Conservation (phyloP, 1,284 basidiomycete species). For the Pyrrhoderma noxium region DNA sequence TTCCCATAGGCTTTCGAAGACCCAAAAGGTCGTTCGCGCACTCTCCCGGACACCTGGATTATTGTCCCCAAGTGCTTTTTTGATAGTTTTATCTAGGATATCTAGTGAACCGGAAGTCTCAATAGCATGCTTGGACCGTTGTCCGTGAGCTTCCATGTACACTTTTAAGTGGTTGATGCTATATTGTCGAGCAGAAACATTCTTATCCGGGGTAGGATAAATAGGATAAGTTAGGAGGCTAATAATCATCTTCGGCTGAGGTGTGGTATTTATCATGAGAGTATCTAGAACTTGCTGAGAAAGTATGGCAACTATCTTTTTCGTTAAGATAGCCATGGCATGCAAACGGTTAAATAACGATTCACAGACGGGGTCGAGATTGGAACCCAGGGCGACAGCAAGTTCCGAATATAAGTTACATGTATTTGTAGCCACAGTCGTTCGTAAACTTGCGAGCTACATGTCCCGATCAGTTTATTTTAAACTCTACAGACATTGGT, state of each 20-base stretch:
- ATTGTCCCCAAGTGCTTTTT: slow-evolving; percentile 68
- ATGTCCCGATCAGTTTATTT: slow-evolving; percentile 13
- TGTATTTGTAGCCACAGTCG: slow-evolving; percentile 81
- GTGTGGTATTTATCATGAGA: slow-evolving; percentile 66
- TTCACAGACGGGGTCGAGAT: slow-evolving; percentile 76
- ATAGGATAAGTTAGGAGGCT: too few relatives aligned
- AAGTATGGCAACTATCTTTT: slow-evolving; percentile 85
- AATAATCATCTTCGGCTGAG: slow-evolving; percentile 55
- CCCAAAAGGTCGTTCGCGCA: slow-evolving; percentile 76
- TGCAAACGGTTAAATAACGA: slow-evolving; percentile 67
- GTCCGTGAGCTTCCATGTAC: slow-evolving; percentile 66
- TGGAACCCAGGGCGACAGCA: slow-evolving; percentile 57
- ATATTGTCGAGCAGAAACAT: slow-evolving; percentile 68
- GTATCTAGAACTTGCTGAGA: slow-evolving; percentile 70
- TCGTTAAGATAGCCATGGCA: slow-evolving; percentile 90
- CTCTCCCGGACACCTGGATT: slow-evolving; percentile 77
- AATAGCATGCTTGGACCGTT: slow-evolving; percentile 53
- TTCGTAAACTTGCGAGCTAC: slow-evolving; percentile 83
- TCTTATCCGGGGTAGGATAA: slow-evolving; percentile 86
- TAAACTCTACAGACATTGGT: too few relatives aligned
- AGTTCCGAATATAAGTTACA: slow-evolving; percentile 78
- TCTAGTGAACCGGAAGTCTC: slow-evolving; percentile 64
- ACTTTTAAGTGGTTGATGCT: slow-evolving; percentile 61
- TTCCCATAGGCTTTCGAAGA: slow-evolving; percentile 71
- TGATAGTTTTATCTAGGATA: slow-evolving; percentile 63